Evolutionary conservation across 208 protist genomes (phyloP), one percentile per base, ranked within the genome.

Genomic region (Wallacemonas sp.): DNA sequence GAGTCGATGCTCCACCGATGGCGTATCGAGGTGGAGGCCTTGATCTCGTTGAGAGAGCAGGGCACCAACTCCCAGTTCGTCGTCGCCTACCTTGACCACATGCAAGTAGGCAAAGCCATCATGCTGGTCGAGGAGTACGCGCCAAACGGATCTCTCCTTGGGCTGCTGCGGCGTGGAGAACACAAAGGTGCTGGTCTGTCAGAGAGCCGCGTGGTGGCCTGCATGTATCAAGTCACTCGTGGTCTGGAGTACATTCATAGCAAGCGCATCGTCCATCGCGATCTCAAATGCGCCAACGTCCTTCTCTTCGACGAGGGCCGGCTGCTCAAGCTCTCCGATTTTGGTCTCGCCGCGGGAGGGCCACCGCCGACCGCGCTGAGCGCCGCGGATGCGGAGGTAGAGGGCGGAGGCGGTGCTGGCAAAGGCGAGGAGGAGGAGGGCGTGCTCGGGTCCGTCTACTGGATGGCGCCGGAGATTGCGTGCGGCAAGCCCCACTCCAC

Each of bases 281-380:
- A 96, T 63, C 56, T 97, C n/a, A 97, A 97, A 59, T 79, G 83
- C 33, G 86, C 90, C 22, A 97, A 97, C 65, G 56, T 96, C 4
- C 72, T 96, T 9, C 65, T 96, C 45, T 83, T 69, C 53, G 82
- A 85, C 8, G 24, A 68, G 22, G 69, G 77, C 11, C 59, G 62
- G 22, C 38, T 75, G 49, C 77, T 96, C 47, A 97, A 96, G 73
- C 60, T 97, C 9, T 90, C 85, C 0, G 93, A 97, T 67, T 96
- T 97, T 68, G 93, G 91, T 19, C 78, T 97, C 1, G 86, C 86
- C 15, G 61, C 77, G 42, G 22, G 56, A 6, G 55, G 41, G 26
- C 22, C 49, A 12, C 12, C 46, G 26, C 44, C 56, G 26, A 28
- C 39, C 0, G 44, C 47, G 2, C 39, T 65, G 22, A 36, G 42